A percentile compares a stretch with the other conserved stretches of the same genome.
Conservation (phyloP, 1,139 yeast species). For the Hansenula lynferdii region DNA sequence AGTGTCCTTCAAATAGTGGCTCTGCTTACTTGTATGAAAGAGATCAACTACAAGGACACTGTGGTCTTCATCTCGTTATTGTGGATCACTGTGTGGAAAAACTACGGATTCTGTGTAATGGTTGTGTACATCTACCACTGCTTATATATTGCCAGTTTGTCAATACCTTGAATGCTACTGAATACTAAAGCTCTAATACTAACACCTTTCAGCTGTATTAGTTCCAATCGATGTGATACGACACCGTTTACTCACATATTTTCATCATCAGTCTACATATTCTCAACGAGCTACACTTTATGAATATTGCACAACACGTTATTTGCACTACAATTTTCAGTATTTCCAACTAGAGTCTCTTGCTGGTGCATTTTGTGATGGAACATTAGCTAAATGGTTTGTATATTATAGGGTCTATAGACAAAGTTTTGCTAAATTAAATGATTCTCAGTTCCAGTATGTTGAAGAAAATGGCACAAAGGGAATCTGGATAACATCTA, state of each 20-base stretch:
- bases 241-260: not conserved
- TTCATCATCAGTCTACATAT: constrained; percentile 20
- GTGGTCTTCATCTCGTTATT: not conserved
- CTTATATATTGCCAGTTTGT: not conserved
- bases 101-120: not conserved
- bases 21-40: too few relatives aligned
- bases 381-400: constrained; percentile 16
- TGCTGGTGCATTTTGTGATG: constrained; percentile 18
- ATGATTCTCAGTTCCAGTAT: constrained; percentile 18
- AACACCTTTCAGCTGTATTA: not conserved
- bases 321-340: constrained; percentile 17
- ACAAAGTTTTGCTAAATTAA: constrained; percentile 22
- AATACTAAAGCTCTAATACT: too few relatives aligned
- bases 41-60: constrained; percentile 1
- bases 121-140: not conserved
- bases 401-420: constrained; percentile 21
- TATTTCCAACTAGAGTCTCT: constrained; percentile 12
- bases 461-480: constrained; percentile 14
- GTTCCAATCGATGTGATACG: not conserved
- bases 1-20: too few relatives aligned
- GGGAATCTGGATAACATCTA: constrained; percentile 32
- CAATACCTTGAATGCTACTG: not conserved
- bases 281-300: constrained; percentile 20
- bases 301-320: constrained; percentile 20
- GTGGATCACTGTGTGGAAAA: not conserved